Evolutionary conservation across 2,329 filamentous ascomycete species (phyloP).

Genomic region (Fonsecaea multimorphosa): DNA sequence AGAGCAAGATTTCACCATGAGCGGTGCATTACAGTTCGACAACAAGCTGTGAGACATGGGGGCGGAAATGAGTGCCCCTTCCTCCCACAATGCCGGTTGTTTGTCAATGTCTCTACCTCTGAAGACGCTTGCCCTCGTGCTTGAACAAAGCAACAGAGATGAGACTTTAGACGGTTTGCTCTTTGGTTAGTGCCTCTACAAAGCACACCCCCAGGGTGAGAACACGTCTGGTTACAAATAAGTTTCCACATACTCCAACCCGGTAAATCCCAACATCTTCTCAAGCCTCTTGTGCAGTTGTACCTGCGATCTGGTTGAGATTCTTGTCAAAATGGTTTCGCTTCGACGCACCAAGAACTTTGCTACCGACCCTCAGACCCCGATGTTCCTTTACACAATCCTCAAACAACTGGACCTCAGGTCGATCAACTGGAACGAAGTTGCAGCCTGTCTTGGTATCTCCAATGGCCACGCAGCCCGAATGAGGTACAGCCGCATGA

Average conservation of each 20-base stretch:
- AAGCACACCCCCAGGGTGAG: neutral
- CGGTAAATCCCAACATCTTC: neutral
- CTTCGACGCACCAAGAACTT: constrained; percentile 34
- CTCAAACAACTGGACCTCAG: constrained; percentile 62
- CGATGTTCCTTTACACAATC: constrained; percentile 62
- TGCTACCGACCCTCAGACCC: constrained; percentile 56
- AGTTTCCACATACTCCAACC: neutral
- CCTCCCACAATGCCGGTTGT: neutral
- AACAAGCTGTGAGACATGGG: constrained; percentile 57
- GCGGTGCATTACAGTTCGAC: constrained; percentile 56
- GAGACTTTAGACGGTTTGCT: neutral
- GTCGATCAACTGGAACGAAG: constrained; percentile 60
- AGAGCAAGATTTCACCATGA: constrained; percentile 57
- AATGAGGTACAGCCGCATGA: constrained; percentile 63
- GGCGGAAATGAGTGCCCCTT: neutral
- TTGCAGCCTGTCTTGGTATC: constrained; percentile 58
- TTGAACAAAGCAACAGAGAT: constrained; percentile 1
- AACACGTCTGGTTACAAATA: neutral
- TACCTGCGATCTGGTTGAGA: neutral
- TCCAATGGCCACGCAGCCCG: constrained; percentile 64
- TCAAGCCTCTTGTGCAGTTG: neutral
- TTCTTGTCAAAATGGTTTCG: constrained; percentile 27
- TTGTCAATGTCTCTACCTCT: neutral
- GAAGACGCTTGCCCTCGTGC: neutral
- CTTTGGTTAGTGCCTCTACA: neutral